These are phyloP conservation scores for Anaeromyces robustus DNA, from an alignment of 192 early-diverging fungal species.

Conservation along the genomic window DNA sequence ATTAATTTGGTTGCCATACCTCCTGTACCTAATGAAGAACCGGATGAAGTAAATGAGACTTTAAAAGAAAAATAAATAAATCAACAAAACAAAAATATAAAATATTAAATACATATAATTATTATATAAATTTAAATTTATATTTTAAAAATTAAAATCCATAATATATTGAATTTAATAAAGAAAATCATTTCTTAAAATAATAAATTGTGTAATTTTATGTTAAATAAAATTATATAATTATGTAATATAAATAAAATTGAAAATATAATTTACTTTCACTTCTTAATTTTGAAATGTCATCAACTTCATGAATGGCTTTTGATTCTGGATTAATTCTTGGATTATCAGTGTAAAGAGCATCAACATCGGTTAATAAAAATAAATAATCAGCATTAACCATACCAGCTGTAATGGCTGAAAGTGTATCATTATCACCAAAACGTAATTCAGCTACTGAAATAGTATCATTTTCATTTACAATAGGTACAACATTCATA, in stretches of 20 bases:
- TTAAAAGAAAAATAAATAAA: neutral
- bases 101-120: no score
- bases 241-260: no score
- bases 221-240: no score
- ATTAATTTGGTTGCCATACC: slow-evolving; percentile 98
- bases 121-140: no score
- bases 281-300: slow-evolving; percentile 67
- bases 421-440: slow-evolving; percentile 97
- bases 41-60: slow-evolving; percentile 69
- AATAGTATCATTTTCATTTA: slow-evolving; percentile 98
- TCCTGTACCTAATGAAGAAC: slow-evolving; percentile 85
- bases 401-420: slow-evolving; percentile 94
- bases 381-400: slow-evolving; percentile 93
- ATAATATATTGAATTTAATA: no score
- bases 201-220: no score
- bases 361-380: slow-evolving; percentile 94
- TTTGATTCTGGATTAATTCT: slow-evolving; percentile 74
- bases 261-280: slow-evolving; percentile 26
- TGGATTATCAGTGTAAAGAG: slow-evolving; percentile 94
- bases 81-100: no score
- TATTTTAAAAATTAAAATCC: no score
- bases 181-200: no score
- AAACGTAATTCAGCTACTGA: slow-evolving; percentile 59
- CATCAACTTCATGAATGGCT: slow-evolving; percentile 68
- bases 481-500: slow-evolving; percentile 86